A percentile compares a stretch with the other conserved stretches of the same genome.
Conservation (phyloP, 2,329 filamentous ascomycete species). For the Chrysoporthe puriensis region DNA sequence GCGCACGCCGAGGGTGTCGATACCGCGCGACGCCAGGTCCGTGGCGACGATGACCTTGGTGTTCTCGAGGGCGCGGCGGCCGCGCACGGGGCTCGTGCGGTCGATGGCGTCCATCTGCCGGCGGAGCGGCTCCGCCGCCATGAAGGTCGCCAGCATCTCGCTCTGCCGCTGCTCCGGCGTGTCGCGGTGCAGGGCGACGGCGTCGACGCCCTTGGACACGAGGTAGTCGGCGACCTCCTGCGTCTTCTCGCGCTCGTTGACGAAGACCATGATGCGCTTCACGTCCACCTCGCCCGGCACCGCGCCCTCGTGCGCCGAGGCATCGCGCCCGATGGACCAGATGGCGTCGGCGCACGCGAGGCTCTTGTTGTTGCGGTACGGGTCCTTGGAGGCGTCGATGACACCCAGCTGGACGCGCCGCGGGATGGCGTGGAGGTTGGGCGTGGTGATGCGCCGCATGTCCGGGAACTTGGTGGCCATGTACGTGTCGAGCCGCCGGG, state of each 20-base stretch:
- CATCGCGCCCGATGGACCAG: conserved; percentile 86
- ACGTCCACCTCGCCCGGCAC: conserved; percentile 63
- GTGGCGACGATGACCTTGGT: conserved; percentile 94
- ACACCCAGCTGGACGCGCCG: conserved; percentile 92
- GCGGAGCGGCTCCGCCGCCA: conserved; percentile 48
- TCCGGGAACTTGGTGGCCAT: conserved; percentile 81
- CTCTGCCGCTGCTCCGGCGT: conserved; percentile 76
- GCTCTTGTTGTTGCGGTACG: conserved; percentile 89
- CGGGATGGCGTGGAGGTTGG: conserved; percentile 94
- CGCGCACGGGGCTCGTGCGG: conserved; percentile 36
- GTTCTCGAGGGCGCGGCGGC: conserved; percentile 64
- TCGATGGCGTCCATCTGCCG: conserved; percentile 37
- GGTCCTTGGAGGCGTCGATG: conserved; percentile 88
- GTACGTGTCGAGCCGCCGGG: conserved; percentile 82
- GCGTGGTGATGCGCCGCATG: conserved; percentile 85
- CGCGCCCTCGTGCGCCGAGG: conserved; percentile 59
- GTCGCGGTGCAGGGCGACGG: conserved; percentile 82
- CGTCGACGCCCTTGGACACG: conserved; percentile 82
- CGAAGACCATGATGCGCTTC: conserved; percentile 91
- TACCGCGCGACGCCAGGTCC: conserved; percentile 87
- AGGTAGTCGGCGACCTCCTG: conserved; percentile 81
- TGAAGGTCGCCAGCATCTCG: conserved; percentile 79
- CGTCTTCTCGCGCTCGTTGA: conserved; percentile 92
- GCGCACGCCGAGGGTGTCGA: conserved; percentile 88
- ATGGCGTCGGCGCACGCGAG: conserved; percentile 94